These are phyloP conservation scores for Boechera retrofracta DNA, from an alignment of 345 rosid genomes.

Conservation along the genomic window DNA sequence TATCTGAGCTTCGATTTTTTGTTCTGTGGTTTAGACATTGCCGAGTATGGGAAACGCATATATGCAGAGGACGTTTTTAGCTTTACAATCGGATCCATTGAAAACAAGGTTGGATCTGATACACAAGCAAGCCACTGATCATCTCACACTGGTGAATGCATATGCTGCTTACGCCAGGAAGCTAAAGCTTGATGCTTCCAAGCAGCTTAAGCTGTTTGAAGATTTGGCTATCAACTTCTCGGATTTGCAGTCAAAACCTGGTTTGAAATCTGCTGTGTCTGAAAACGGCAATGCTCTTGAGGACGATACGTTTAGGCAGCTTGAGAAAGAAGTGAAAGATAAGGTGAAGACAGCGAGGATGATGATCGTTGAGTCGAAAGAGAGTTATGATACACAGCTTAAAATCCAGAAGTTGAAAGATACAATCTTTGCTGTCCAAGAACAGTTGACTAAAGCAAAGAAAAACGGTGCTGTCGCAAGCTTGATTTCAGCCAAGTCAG, in stretches of 20 bases:
- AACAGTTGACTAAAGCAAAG: slow-evolving; percentile 77
- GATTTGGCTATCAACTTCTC: slow-evolving; percentile 75
- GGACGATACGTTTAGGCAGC: slow-evolving; percentile 74
- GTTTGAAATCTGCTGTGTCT: slow-evolving; percentile 56
- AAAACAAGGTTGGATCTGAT: slow-evolving; percentile 85
- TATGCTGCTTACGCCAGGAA: slow-evolving; percentile 95
- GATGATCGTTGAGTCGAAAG: slow-evolving; percentile 80
- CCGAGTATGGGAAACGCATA: slow-evolving; percentile 66
- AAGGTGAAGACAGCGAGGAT: slow-evolving; percentile 69
- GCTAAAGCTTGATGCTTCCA: slow-evolving; percentile 84
- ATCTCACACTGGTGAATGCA: slow-evolving; percentile 74
- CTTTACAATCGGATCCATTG: slow-evolving; percentile 81
- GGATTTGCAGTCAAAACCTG: slow-evolving; percentile 59
- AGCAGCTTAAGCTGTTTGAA: slow-evolving; percentile 73
- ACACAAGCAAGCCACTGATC: slow-evolving; percentile 87
- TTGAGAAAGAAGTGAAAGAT: slow-evolving; percentile 94
- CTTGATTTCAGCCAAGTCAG: slow-evolving; percentile 75
- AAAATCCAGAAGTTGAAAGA: slow-evolving; percentile 94
- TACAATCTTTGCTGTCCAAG: slow-evolving; percentile 85
- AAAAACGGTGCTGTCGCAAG: slow-evolving; percentile 86
- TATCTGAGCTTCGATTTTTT: slow-evolving; percentile 23
- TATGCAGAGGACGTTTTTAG: slow-evolving; percentile 68
- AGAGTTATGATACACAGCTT: slow-evolving; percentile 87
- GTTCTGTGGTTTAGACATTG: slow-evolving; percentile 49
- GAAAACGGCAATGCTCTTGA: slow-evolving; percentile 57